phyloP scores from a whole-genome alignment of 2,329 filamentous ascomycete species.

The Pezicula carpinea region DNA sequence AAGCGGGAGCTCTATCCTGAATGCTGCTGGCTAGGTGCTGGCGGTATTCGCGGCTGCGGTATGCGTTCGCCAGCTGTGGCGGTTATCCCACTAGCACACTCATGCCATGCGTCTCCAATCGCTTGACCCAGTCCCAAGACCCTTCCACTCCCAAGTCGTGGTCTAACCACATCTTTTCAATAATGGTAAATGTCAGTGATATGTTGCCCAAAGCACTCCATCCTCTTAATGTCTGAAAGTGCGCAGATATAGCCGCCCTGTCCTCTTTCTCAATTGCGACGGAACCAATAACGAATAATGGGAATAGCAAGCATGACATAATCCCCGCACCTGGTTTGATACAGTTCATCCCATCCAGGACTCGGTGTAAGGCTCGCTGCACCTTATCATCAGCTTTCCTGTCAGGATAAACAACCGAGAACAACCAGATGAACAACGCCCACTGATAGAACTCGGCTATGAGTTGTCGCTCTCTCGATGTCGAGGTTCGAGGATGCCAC shows the following conservation, averaged over 20 bases:
- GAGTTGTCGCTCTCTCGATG: slow-evolving; percentile 5
- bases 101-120: slow-evolving; percentile 9
- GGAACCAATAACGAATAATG: slow-evolving; percentile 17
- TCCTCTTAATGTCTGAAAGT: slow-evolving; percentile 12
- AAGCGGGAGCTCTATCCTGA: no score
- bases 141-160: slow-evolving; percentile 8
- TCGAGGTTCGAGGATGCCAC: slow-evolving; percentile 6
- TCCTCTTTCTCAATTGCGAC: slow-evolving; percentile 11
- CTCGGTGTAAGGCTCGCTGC: slow-evolving; percentile 7
- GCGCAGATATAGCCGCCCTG: slow-evolving; percentile 1
- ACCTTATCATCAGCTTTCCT: slow-evolving; percentile 5
- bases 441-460: slow-evolving; percentile 12
- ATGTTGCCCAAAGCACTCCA: slow-evolving; percentile 20
- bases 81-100: slow-evolving; percentile 16
- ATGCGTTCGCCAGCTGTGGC: no score
- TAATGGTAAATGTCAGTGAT: slow-evolving; percentile 8
- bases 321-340: slow-evolving; percentile 12
- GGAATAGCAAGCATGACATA: slow-evolving; percentile 18
- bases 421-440: slow-evolving; percentile 18
- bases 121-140: slow-evolving; percentile 18
- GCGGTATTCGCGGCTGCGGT: no score
- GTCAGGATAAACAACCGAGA: slow-evolving; percentile 14
- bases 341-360: slow-evolving; percentile 8
- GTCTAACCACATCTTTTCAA: slow-evolving; percentile 15
- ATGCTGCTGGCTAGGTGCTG: no score